Base-by-base conservation (phyloP, 2,329 filamentous ascomycete genomes). In the Magnaporthales sp. region DNA sequence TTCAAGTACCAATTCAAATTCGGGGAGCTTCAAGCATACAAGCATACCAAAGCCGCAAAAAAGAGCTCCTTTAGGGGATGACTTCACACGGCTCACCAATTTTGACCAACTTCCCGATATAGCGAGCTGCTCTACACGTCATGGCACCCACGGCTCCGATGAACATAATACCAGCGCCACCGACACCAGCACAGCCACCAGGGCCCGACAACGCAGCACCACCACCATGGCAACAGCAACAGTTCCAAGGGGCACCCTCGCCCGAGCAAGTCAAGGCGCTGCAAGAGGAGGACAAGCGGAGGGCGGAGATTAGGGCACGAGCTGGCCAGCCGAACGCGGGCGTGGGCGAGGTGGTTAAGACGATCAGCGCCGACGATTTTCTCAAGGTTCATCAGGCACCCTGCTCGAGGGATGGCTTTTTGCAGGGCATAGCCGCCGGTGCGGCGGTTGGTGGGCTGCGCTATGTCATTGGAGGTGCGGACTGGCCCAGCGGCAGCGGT, bases 341-440 rank as follows among this genome's bases (percentile, higher is more conserved):
- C 75, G 74, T 88, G n/a, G 76, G 77, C 51, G 88, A 92, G 58
- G 91, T 86, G 0, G 80, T 93, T 64, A 84, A 86, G 69, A 86
- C 83, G 63, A 88, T 94, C 68, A 87, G 87, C 68, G 74, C 83
- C 54, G 82, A 89, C 54, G 91, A 94, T 73, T 90, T 93, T 70
- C 77, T 86, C 61, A 86, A 87, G 61, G 81, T 96, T 66, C 89
- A 93, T 76, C 89, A 90, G 76, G 85, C 88, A 67, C 94, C 94
- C 0, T 98, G 95, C 77, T 90, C 92, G 24, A 84, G 93, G 68
- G 90, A 96, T 74, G 89, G 91, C 2, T 82, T 97, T 66, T 80
- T 98, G 71, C 88, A 91, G 1, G 95, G 93, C 27, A 96, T 99
- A 72, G 90, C 87, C 0, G 84, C 86, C 2, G 95, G 92, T 3